phyloP scores from a whole-genome alignment of 768 basidiomycete species.

The Russula earlei region DNA sequence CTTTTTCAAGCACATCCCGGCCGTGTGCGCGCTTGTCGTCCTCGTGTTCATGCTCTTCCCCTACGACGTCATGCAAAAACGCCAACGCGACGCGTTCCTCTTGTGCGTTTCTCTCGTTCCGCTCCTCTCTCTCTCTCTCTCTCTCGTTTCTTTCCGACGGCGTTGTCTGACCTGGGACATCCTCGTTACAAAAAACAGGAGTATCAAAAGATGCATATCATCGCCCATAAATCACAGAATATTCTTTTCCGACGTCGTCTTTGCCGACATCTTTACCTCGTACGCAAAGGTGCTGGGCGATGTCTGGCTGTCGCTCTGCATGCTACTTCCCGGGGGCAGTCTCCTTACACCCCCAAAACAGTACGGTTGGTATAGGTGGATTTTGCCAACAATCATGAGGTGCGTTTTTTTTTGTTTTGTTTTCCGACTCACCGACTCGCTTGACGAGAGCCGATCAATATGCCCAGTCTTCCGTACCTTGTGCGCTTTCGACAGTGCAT shows the following conservation, averaged over 20 bases:
- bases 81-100: constrained; percentile 69
- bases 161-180: no score
- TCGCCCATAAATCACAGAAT: constrained; percentile 52
- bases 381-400: constrained; percentile 84
- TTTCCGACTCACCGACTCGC: neutral
- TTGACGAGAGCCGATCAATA: neutral
- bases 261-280: constrained; percentile 93
- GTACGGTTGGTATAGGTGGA: constrained; percentile 59
- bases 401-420: constrained; percentile 28
- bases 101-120: constrained; percentile 42
- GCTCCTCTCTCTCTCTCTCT: neutral
- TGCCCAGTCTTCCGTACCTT: constrained; percentile 71
- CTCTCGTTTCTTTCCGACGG: neutral
- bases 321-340: constrained; percentile 80
- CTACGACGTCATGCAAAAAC: constrained; percentile 52
- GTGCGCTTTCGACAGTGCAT: constrained; percentile 92
- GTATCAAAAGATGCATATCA: constrained; percentile 65
- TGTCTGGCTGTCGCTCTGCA: constrained; percentile 78
- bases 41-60: constrained; percentile 56
- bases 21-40: constrained; percentile 51
- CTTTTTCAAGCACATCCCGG: constrained; percentile 66
- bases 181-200: constrained; percentile 33
- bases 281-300: constrained; percentile 96
- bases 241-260: constrained; percentile 85
- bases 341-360: constrained; percentile 54